Evolutionary conservation across 345 rosid genomes (phyloP), one percentile per base, ranked within the genome.

Genomic region (Corchorus olitorius): DNA sequence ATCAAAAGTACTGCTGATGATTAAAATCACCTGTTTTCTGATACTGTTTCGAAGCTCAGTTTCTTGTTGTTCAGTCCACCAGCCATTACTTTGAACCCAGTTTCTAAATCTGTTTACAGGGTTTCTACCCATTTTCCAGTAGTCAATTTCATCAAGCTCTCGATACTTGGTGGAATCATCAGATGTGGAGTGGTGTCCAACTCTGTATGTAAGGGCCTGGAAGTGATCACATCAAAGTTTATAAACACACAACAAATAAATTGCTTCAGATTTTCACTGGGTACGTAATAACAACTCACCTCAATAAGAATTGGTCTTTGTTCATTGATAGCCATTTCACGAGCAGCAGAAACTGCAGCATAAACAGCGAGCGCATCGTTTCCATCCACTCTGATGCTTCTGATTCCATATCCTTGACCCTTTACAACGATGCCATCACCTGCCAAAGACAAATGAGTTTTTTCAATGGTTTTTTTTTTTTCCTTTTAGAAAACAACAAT

Each of bases 121-220:
- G 81, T 88, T 86, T 70, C 94, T 85, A 6, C 81, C 79, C 75
- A 17, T 79, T 82, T 88, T 91, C 98, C 97, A 93, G 85, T 88
- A 81, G 12, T 88, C 79, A n/a, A 93, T 91, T 62, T 93, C 98
- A 22, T 91, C 81, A 4, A 75, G 64, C 8, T 86, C 73, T 13
- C 97, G 82, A 76, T 93, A 93, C 80, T 90, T 93, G 67, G 98
- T 90, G 37, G 98, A 93, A 70, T 93, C 98, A 75, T 93, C 98
- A 1, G 98, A 93, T 16, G 98, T 93, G 10, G 98, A 93, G 81
- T 93, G 98, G 77, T 91, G 94, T 46, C 97, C 93, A 64, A 91
- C 89, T 82, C 98, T 83, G 65, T 93, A 93, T 1, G 97, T 90
- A 41, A 93, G 80, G 3, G 87, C 86, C 97, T 93, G 83, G 13